These are phyloP conservation scores for Acidomyces sp. DNA, from an alignment of 495 filamentous ascomycete species.

Conservation along the genomic window DNA sequence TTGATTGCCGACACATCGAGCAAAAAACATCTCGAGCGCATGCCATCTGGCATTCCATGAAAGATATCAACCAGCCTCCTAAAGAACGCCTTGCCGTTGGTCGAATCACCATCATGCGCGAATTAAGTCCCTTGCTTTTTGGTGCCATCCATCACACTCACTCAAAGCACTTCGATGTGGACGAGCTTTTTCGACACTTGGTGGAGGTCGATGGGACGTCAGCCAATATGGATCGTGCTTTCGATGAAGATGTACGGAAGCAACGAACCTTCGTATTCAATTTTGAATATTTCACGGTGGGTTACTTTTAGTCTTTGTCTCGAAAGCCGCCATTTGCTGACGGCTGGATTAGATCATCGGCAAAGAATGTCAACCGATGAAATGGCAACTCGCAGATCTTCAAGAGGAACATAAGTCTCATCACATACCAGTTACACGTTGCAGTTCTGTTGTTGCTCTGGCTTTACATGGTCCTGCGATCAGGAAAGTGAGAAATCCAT, in stretches of 20 bases:
- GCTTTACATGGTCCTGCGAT: constrained; percentile 32
- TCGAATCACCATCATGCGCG: constrained; percentile 40
- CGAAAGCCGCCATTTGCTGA: neutral
- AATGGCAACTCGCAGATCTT: constrained; percentile 37
- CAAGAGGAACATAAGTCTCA: constrained; percentile 22
- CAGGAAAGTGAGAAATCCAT: constrained; percentile 26
- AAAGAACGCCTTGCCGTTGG: constrained; percentile 32
- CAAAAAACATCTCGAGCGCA: constrained; percentile 22
- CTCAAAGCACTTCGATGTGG: constrained; percentile 37
- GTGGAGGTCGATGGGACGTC: constrained; percentile 27
- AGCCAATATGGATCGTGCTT: constrained; percentile 32
- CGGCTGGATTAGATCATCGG: constrained; percentile 4
- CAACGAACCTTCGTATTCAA: constrained; percentile 40
- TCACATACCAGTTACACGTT: constrained; percentile 39
- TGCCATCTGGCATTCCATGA: constrained; percentile 33
- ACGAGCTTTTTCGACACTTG: constrained; percentile 37
- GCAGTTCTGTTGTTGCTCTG: constrained; percentile 38
- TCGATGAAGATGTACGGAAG: constrained; percentile 24
- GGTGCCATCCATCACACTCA: constrained; percentile 39
- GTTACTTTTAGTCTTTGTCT: no score
- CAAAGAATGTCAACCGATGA: constrained; percentile 31
- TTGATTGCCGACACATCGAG: constrained; percentile 22
- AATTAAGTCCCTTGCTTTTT: constrained; percentile 39
- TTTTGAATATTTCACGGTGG: constrained; percentile 45
- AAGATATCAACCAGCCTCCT: constrained; percentile 21